Base-by-base conservation (phyloP, 1,139 yeast genomes). In the Hansenula lynferdii region DNA sequence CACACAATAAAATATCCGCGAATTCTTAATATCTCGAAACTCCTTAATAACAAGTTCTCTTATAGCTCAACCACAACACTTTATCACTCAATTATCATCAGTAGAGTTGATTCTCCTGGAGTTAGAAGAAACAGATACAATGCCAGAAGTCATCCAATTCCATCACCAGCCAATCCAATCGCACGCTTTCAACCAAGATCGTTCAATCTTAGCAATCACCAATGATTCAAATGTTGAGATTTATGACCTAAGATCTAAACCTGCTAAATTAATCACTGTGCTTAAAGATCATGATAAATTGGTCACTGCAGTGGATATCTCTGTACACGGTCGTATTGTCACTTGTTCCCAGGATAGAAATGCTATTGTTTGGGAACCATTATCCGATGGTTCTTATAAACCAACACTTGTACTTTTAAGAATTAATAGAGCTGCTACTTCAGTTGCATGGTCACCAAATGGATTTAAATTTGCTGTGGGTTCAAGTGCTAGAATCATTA, bases 271-370 rank as follows among this genome's bases (percentile, higher is more conserved):
- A 45, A 66, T 85, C 41, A 72, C 94, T 23, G 72, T 73, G 4
- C 72, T 92, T 54, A 65, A 72, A 32, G 95, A 87, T 47, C 99
- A 94, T 61, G 98, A 92, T 64, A 90, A 90, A 62, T 80, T 94
- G 4, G 94, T 94, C 35, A 92, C 98, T 11, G 89, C 97, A 0
- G 89, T 94, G 28, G 99, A 94, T 57, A 81, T 94, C 51, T 85
- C 96, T 20, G 72, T 77, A 20, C 87, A 86, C 51, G 97, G 97
- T 32, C 80, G 84, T 57, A 86, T 94, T 52, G 94, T 92, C 54
- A 92, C 98, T 22, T 90, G 97, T 61, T 90, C 98, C 6, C 97
- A 94, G 65, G 99, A 94, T 62, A 76, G 99, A 63, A 94, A 94
- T 56, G 98, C 98, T 6, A 75, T 90, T 53, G 99, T 94, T 15